These are phyloP conservation scores for Nitzschia sp. DNA, from an alignment of 108 stramenopile species.

Conservation along the genomic window DNA sequence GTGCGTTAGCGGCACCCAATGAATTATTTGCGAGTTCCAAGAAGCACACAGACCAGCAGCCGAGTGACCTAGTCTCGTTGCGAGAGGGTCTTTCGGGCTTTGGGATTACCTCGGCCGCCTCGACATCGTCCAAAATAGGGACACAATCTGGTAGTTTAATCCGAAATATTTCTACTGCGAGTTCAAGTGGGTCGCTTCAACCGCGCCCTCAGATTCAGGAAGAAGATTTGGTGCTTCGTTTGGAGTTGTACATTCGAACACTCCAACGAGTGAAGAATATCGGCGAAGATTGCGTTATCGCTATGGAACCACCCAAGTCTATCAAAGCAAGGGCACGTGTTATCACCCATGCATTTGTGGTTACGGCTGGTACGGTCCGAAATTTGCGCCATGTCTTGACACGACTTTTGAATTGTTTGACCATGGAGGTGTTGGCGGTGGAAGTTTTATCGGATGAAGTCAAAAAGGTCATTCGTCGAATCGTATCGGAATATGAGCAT, in stretches of 20 bases:
- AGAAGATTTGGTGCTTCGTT: conserved; percentile 59
- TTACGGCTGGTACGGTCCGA: conserved; percentile 60
- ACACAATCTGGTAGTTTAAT: not conserved
- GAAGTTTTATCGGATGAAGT: conserved; percentile 67
- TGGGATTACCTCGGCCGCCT: not conserved
- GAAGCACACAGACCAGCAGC: conserved; percentile 1
- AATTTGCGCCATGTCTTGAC: conserved; percentile 59
- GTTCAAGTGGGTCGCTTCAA: not conserved
- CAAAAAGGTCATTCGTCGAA: conserved; percentile 54
- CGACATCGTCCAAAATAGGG: not conserved
- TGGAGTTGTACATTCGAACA: conserved; percentile 78
- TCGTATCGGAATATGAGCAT: conserved; percentile 81
- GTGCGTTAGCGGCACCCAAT: conserved; percentile 54
- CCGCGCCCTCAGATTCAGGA: conserved; percentile 54
- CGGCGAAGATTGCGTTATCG: conserved; percentile 75
- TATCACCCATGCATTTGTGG: conserved; percentile 59
- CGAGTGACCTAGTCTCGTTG: conserved; percentile 13
- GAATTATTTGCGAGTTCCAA: conserved; percentile 21
- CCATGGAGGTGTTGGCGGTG: conserved; percentile 79
- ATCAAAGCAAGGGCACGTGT: conserved; percentile 59
- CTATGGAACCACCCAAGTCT: conserved; percentile 64
- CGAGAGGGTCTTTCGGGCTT: conserved; percentile 36
- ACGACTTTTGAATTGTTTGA: conserved; percentile 58
- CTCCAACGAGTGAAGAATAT: conserved; percentile 41
- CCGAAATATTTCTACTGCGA: not conserved